A percentile compares a stretch with the other conserved stretches of the same genome.
phyloP scores from a whole-genome alignment of 176 grass and related monocot genomes.

The Oryza glaberrima region DNA sequence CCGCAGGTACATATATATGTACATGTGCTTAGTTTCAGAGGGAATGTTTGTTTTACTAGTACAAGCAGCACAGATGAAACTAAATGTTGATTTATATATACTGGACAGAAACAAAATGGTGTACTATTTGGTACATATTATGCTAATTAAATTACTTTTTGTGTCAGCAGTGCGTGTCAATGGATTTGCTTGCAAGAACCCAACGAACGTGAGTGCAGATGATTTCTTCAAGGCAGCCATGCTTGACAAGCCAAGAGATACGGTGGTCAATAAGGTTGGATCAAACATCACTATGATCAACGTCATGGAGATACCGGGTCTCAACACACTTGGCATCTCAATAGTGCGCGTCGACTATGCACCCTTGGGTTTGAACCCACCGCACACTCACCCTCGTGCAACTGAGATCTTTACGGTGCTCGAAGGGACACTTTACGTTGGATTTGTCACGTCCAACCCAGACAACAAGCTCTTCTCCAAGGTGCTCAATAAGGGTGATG shows the following conservation, averaged over 20 bases:
- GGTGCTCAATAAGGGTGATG: neutral
- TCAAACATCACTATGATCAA: constrained; percentile 30
- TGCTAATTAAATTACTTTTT: no score
- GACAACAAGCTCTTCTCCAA: no score
- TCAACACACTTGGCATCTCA: constrained; percentile 34
- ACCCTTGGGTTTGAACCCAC: no score
- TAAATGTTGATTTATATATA: no score
- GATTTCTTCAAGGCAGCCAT: constrained; percentile 34
- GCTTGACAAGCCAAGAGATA: constrained; percentile 18
- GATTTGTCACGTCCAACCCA: no score
- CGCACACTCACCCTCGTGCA: no score
- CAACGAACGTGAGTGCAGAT: neutral
- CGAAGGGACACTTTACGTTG: no score
- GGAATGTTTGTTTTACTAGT: neutral
- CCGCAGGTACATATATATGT: neutral
- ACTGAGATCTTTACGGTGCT: no score
- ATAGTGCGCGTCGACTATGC: no score
- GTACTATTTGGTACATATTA: no score
- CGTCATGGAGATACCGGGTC: neutral
- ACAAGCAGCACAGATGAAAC: no score
- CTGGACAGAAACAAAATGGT: no score
- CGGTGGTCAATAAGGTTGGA: constrained; percentile 15
- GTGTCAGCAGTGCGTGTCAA: constrained; percentile 6
- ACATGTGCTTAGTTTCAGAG: neutral
- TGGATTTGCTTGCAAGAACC: constrained; percentile 41